phyloP scores from a whole-genome alignment of 176 grass and related monocot genomes.

The Avena sativa region DNA sequence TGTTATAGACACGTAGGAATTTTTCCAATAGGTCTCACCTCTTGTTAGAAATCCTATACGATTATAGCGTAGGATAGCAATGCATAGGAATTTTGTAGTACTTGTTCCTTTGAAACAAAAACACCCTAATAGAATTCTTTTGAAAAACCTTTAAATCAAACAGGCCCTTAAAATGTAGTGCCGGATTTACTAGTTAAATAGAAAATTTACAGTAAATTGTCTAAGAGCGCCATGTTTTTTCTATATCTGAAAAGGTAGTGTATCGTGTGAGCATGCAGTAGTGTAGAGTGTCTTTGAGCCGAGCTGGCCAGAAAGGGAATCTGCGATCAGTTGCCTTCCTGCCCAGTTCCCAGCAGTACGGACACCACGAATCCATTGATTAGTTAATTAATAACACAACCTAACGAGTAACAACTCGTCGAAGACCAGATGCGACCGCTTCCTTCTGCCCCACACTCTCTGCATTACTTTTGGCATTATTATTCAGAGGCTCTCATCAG shows the following conservation, averaged over 20 bases:
- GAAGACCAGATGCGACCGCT: slow-evolving; percentile 18
- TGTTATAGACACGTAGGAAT: too few relatives aligned
- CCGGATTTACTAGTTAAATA: too few relatives aligned
- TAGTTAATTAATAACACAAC: too few relatives aligned
- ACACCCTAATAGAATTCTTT: too few relatives aligned
- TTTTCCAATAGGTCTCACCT: too few relatives aligned
- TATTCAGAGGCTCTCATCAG: not conserved
- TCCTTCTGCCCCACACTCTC: not conserved
- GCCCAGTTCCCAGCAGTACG: not conserved
- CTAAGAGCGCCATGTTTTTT: not conserved
- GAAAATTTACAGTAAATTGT: too few relatives aligned
- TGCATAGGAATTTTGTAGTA: too few relatives aligned
- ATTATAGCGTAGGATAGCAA: too few relatives aligned
- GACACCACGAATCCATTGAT: not conserved
- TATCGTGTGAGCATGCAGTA: not conserved
- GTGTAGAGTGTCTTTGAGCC: not conserved
- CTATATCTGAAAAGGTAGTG: not conserved
- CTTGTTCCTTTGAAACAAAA: too few relatives aligned
- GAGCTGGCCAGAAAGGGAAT: not conserved
- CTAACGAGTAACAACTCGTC: not conserved
- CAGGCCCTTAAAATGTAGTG: too few relatives aligned
- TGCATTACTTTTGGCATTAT: slow-evolving; percentile 14
- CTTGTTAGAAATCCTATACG: too few relatives aligned
- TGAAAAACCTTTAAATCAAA: too few relatives aligned
- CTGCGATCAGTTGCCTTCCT: not conserved